Evolutionary conservation across 352 stramenopile genomes (phyloP).

Genomic region (Phytopythium mirpurense): DNA sequence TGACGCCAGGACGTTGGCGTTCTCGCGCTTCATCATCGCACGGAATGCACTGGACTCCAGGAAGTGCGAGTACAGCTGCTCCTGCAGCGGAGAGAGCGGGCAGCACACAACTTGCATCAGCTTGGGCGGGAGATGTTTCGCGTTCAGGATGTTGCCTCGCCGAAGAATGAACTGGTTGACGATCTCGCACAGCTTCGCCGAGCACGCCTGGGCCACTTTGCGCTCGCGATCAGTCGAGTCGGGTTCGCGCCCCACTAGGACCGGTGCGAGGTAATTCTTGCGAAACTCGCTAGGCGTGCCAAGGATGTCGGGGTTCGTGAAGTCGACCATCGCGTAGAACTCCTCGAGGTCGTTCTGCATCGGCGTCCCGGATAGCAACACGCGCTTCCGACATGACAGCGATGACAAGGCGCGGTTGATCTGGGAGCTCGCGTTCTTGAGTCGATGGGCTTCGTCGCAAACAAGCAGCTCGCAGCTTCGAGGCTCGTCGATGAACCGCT

Average conservation of each 20-base stretch:
- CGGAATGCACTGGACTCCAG: slow-evolving; percentile 93
- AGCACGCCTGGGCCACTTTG: slow-evolving; percentile 76
- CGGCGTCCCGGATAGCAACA: slow-evolving; percentile 96
- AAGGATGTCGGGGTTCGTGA: slow-evolving; percentile 85
- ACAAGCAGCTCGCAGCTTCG: slow-evolving; percentile 94
- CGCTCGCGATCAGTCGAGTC: slow-evolving; percentile 85
- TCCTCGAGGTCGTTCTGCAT: slow-evolving; percentile 99
- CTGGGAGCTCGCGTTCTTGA: slow-evolving; percentile 98
- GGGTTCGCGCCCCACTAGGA: slow-evolving; percentile 87
- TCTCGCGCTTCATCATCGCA: slow-evolving; percentile 95
- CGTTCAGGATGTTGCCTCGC: slow-evolving; percentile 98
- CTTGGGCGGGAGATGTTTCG: slow-evolving; percentile 97
- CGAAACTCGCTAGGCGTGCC: slow-evolving; percentile 89
- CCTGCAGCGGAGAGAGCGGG: slow-evolving; percentile 93
- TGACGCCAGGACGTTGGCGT: slow-evolving; percentile 80
- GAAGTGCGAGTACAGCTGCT: slow-evolving; percentile 96
- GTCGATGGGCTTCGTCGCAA: slow-evolving; percentile 97
- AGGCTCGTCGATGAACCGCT: slow-evolving; percentile 85
- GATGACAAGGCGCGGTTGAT: slow-evolving; percentile 79
- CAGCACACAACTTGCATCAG: slow-evolving; percentile 99
- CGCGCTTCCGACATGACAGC: slow-evolving; percentile 86
- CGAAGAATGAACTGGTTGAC: slow-evolving; percentile 99
- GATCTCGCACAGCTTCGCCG: slow-evolving; percentile 94
- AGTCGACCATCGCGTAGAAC: slow-evolving; percentile 97
- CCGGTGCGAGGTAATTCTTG: slow-evolving; percentile 88